phyloP scores from a whole-genome alignment of 1,284 basidiomycete species.

The Fomitiporia mediterranea region DNA sequence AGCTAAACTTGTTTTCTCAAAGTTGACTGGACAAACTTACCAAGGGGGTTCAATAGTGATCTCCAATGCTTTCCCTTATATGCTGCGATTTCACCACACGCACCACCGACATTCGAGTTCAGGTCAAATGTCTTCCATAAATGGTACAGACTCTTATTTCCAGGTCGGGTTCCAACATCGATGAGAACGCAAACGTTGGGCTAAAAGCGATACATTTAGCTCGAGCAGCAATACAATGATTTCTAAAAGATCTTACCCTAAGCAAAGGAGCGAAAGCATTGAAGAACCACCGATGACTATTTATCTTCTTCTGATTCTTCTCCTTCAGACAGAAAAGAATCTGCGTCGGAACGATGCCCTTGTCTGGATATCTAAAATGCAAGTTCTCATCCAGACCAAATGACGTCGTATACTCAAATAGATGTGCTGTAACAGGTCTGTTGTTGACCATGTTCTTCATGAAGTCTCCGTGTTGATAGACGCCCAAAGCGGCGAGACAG shows the following conservation, averaged over 20 bases:
- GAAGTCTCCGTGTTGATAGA: conserved; percentile 72
- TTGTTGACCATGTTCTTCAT: conserved; percentile 92
- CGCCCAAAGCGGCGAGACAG: conserved; percentile 78
- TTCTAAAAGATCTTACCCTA: conserved; percentile 52
- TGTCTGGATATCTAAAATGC: conserved; percentile 93
- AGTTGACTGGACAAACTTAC: conserved; percentile 39
- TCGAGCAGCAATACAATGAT: no score
- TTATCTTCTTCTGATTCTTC: conserved; percentile 95
- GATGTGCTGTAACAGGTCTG: conserved; percentile 85
- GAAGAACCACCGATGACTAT: conserved; percentile 94
- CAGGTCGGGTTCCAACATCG: conserved; percentile 91
- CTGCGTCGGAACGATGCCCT: conserved; percentile 90
- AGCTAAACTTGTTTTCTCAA: background rate
- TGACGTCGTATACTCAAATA: conserved; percentile 94
- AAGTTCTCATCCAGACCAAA: conserved; percentile 86
- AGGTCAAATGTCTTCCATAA: conserved; percentile 96
- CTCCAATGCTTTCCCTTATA: conserved; percentile 90
- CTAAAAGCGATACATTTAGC: conserved; percentile 32
- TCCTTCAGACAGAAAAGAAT: conserved; percentile 93
- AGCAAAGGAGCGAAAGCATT: conserved; percentile 79
- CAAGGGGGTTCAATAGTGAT: conserved; percentile 78
- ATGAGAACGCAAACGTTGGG: conserved; percentile 87
- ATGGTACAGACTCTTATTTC: conserved; percentile 81
- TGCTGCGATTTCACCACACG: conserved; percentile 91
- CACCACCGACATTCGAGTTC: conserved; percentile 90